Evolutionary conservation across 345 rosid genomes (phyloP).

Genomic region (Brassica nigra): DNA sequence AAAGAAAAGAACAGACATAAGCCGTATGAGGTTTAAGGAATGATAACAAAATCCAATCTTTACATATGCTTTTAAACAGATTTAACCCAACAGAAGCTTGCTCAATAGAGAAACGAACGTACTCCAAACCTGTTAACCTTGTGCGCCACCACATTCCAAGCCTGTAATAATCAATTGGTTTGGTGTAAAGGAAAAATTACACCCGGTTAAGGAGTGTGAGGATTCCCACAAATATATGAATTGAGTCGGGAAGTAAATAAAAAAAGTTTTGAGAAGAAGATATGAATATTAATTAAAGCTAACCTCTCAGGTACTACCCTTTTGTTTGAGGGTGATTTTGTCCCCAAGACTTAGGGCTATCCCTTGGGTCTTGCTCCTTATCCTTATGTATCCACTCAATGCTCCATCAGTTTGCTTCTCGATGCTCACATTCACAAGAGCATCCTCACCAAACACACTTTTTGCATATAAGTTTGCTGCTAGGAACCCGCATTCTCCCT

Average conservation of each 20-base stretch:
- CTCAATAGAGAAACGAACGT: conserved; percentile 17
- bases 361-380: conserved; percentile 92
- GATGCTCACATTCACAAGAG: conserved; percentile 75
- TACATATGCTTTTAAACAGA: conserved; percentile 25
- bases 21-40: background rate
- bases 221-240: background rate
- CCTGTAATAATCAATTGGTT: conserved; percentile 7
- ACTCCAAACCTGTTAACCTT: conserved; percentile 23
- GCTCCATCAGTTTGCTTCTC: conserved; percentile 75
- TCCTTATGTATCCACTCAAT: conserved; percentile 83
- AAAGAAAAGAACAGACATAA: background rate
- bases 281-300: background rate
- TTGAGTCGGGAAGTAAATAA: background rate
- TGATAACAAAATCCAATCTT: conserved; percentile 28
- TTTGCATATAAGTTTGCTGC: conserved; percentile 89
- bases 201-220: background rate
- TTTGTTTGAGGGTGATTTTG: conserved; percentile 48
- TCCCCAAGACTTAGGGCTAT: conserved; percentile 64
- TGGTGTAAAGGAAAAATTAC: background rate
- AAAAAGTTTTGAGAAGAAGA: background rate
- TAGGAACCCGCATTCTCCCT: conserved; percentile 83
- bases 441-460: conserved; percentile 90
- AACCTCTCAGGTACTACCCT: conserved; percentile 44
- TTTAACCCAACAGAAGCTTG: conserved; percentile 25
- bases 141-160: background rate